These are phyloP conservation scores for Mycena metata DNA, from an alignment of 768 basidiomycete species.

Conservation along the genomic window DNA sequence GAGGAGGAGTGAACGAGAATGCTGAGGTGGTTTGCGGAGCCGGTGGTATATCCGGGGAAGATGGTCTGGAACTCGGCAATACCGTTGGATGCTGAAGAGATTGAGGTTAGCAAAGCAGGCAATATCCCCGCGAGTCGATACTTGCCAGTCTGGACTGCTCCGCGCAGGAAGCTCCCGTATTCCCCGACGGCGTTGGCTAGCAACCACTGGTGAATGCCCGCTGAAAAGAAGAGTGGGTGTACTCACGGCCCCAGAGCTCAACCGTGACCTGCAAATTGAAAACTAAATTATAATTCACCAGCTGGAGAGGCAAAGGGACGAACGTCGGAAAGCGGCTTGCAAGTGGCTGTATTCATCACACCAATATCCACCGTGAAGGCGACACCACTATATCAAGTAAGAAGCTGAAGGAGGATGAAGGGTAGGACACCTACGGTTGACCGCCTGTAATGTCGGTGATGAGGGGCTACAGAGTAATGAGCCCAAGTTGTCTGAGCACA, in stretches of 20 bases:
- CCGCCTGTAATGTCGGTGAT: conserved; percentile 46
- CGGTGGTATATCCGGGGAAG: conserved; percentile 52
- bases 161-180: conserved; percentile 52
- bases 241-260: conserved; percentile 52
- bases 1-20: conserved; percentile 49
- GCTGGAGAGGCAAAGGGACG: not conserved
- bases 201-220: not conserved
- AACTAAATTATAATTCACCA: not conserved
- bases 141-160: conserved; percentile 40
- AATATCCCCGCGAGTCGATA: not conserved
- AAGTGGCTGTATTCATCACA: conserved; percentile 55
- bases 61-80: conserved; percentile 56
- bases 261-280: conserved; percentile 47
- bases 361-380: conserved; percentile 54
- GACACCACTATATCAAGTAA: conserved; percentile 46
- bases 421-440: conserved; percentile 41
- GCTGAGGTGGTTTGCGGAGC: conserved; percentile 54
- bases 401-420: not conserved
- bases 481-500: not conserved
- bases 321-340: conserved; percentile 51
- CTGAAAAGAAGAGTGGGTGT: not conserved
- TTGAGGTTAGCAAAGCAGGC: not conserved
- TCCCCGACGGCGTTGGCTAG: conserved; percentile 53
- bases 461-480: conserved; percentile 35
- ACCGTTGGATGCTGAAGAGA: conserved; percentile 48